These are phyloP conservation scores for Pyricularia sp. DNA, from an alignment of 2,329 filamentous ascomycete species.

Conservation along the genomic window DNA sequence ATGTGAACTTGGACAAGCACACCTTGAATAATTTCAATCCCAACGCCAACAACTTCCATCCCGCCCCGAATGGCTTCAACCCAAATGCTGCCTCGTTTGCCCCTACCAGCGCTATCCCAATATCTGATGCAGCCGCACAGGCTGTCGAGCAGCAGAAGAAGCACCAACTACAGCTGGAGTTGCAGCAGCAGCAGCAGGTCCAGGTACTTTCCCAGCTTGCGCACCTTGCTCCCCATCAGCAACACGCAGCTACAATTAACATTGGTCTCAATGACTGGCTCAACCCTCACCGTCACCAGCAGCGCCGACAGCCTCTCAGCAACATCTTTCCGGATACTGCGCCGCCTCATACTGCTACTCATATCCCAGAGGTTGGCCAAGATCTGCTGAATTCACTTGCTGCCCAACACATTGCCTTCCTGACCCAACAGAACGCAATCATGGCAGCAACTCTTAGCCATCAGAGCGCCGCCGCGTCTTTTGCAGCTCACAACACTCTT, in stretches of 20 bases:
- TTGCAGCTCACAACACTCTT: neutral
- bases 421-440: neutral
- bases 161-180: neutral
- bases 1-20: neutral
- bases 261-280: neutral
- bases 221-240: neutral
- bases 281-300: neutral
- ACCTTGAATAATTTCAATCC: neutral
- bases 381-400: neutral
- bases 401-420: neutral
- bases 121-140: neutral
- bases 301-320: neutral
- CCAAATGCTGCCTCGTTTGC: slow-evolving; percentile 2
- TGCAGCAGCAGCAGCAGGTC: neutral
- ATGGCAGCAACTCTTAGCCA: neutral
- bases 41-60: neutral
- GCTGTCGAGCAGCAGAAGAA: neutral
- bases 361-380: neutral
- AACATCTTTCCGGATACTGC: neutral
- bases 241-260: neutral
- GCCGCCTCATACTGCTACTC: neutral
- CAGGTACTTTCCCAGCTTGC: neutral
- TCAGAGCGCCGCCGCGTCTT: neutral
- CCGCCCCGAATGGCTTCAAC: neutral
- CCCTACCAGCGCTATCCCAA: neutral